These are phyloP conservation scores for Paspalum notatum DNA, from an alignment of 176 grass and related monocot genomes.

Conservation along the genomic window DNA sequence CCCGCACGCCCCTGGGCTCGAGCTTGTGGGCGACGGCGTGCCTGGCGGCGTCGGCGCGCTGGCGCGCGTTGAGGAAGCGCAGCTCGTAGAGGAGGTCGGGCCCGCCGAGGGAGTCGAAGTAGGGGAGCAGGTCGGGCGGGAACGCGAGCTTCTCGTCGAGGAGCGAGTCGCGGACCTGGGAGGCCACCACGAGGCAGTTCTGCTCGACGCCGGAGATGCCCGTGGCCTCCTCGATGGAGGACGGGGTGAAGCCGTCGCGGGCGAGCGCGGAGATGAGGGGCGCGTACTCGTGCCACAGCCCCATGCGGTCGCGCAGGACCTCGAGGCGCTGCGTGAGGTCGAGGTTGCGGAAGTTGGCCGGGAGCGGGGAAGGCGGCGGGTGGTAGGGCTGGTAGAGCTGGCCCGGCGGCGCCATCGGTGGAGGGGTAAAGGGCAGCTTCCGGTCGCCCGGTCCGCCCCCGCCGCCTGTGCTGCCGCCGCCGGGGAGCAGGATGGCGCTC, in stretches of 20 bases:
- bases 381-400: constrained; percentile 83
- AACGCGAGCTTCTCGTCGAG: constrained; percentile 25
- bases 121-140: constrained; percentile 53
- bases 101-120: constrained; percentile 68
- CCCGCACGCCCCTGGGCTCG: constrained; percentile 59
- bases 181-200: constrained; percentile 68
- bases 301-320: constrained; percentile 71
- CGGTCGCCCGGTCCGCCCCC: not conserved
- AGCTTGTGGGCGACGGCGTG: constrained; percentile 50
- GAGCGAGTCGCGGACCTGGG: constrained; percentile 77
- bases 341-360: constrained; percentile 50
- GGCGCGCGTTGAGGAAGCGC: constrained; percentile 66
- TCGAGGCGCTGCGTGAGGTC: constrained; percentile 56
- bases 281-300: constrained; percentile 82
- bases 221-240: constrained; percentile 83
- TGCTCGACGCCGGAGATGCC: constrained; percentile 83
- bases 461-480: constrained; percentile 9
- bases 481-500: constrained; percentile 38
- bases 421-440: constrained; percentile 63
- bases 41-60: constrained; percentile 54
- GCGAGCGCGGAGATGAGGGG: constrained; percentile 68
- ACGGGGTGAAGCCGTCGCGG: constrained; percentile 71
- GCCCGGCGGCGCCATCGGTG: constrained; percentile 44
- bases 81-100: constrained; percentile 83
- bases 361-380: constrained; percentile 64